phyloP scores from a whole-genome alignment of 257 asterid species.

The Ilex aquifolium region DNA sequence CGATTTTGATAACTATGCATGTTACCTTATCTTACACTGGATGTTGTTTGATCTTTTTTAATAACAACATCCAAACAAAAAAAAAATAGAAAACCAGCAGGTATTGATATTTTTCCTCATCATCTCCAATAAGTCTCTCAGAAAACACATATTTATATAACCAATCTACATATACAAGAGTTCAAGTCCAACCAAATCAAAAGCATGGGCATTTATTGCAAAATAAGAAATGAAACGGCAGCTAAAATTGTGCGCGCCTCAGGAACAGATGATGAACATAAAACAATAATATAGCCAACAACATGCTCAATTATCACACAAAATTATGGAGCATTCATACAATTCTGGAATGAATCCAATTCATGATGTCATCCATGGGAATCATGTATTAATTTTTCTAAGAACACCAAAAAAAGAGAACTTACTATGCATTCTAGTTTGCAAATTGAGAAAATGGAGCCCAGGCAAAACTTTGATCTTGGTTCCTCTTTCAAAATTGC shows the following conservation, averaged over 20 bases:
- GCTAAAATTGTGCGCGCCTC: background rate
- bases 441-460: constrained; percentile 20
- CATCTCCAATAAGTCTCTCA: no score
- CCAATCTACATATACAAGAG: no score
- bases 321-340: background rate
- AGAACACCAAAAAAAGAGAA: constrained; percentile 8
- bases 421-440: constrained; percentile 27
- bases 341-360: background rate
- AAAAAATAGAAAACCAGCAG: no score
- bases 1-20: no score
- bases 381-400: background rate
- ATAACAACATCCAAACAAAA: no score
- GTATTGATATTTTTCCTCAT: no score
- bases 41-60: no score
- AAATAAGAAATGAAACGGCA: no score
- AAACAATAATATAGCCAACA: background rate
- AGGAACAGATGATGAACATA: background rate
- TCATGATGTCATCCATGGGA: background rate
- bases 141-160: no score
- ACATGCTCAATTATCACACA: background rate
- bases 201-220: no score
- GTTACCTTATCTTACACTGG: no score
- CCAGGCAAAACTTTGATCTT: constrained; percentile 3
- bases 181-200: no score
- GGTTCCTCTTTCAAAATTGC: constrained; percentile 11